Evolutionary conservation across 2,329 filamentous ascomycete genomes (phyloP).

Genomic region (Apiospora malaysiana): DNA sequence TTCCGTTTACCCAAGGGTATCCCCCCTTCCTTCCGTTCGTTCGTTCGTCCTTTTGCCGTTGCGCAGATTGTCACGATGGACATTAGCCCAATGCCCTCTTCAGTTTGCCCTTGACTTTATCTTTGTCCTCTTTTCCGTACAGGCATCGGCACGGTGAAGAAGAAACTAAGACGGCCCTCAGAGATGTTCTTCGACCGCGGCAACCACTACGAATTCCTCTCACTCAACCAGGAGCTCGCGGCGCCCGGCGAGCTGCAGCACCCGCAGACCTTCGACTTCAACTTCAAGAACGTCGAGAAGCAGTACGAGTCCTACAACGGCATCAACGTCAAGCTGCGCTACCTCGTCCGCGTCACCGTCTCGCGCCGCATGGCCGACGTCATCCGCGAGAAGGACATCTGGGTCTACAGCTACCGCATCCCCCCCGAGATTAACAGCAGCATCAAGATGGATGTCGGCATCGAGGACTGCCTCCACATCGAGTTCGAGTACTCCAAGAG

Average conservation of each 20-base stretch:
- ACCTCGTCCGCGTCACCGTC: conserved; percentile 97
- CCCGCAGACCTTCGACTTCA: conserved; percentile 98
- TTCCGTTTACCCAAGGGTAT: background rate
- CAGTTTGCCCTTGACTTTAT: conserved; percentile 21
- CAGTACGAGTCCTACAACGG: conserved; percentile 99
- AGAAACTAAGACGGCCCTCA: conserved; percentile 44
- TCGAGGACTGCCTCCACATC: conserved; percentile 98
- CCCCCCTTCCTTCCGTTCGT: background rate
- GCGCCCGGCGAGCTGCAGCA: conserved; percentile 97
- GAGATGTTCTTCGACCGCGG: conserved; percentile 99
- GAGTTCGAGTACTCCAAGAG: conserved; percentile 99
- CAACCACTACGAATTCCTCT: conserved; percentile 99
- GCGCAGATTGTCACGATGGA: conserved; percentile 6
- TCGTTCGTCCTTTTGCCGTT: background rate
- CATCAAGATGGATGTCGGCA: conserved; percentile 99
- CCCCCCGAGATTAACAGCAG: conserved; percentile 97
- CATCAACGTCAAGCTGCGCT: conserved; percentile 98
- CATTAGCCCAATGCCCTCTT: background rate
- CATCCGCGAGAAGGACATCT: conserved; percentile 98
- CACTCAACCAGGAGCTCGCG: conserved; percentile 93
- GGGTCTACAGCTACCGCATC: conserved; percentile 99
- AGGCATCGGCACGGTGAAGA: conserved; percentile 22
- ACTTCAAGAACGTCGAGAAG: conserved; percentile 99
- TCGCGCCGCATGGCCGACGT: conserved; percentile 97
- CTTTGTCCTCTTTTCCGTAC: conserved; percentile 22